Evolutionary conservation across 2,329 filamentous ascomycete genomes (phyloP).

Genomic region (Arthrinium puccinioides): DNA sequence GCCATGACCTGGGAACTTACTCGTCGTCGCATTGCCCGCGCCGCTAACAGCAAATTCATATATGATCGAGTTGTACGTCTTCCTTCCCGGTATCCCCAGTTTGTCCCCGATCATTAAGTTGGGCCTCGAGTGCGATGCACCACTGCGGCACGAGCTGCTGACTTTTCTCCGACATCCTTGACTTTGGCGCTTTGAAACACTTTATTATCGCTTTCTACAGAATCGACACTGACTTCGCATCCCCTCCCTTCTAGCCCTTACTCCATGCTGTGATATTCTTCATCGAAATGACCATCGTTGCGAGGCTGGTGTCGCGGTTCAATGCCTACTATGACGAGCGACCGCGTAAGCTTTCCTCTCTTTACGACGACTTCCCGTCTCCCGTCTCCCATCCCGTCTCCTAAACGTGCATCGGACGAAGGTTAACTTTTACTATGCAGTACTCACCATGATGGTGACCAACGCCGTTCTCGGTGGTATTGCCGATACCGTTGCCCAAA

Average conservation of each 20-base stretch:
- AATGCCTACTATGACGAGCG: conserved; percentile 90
- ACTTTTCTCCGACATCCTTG: conserved; percentile 1
- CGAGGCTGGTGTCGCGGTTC: conserved; percentile 77
- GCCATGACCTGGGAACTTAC: conserved; percentile 53
- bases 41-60: conserved; percentile 65
- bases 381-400: neutral
- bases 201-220: too few species aligned
- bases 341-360: conserved; percentile 51
- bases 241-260: conserved; percentile 57
- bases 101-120: neutral
- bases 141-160: too few species aligned
- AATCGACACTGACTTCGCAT: too few species aligned
- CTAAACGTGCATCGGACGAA: conserved; percentile 7
- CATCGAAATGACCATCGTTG: conserved; percentile 81
- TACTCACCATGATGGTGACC: conserved; percentile 98
- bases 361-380: neutral
- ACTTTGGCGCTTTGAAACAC: neutral
- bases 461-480: conserved; percentile 94
- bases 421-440: conserved; percentile 33
- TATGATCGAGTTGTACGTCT: conserved; percentile 64
- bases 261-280: conserved; percentile 79
- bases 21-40: conserved; percentile 54
- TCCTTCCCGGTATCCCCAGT: conserved; percentile 9
- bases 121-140: too few species aligned
- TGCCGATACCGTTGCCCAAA: conserved; percentile 92